These are phyloP conservation scores for Kwoniella dejecticola DNA, from an alignment of 768 basidiomycete genomes.

Conservation along the genomic window DNA sequence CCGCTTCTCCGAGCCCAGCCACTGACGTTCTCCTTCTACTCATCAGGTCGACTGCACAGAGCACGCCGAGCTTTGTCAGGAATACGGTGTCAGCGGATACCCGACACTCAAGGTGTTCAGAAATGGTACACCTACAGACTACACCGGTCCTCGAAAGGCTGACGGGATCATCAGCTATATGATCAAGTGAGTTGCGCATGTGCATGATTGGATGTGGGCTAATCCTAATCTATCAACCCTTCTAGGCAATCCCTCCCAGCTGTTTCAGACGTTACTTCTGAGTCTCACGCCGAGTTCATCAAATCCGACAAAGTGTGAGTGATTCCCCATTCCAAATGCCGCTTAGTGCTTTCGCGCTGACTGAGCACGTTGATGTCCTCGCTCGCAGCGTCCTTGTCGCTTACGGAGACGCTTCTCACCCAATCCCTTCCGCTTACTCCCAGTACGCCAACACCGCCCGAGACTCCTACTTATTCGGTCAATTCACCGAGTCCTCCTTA, in stretches of 20 bases:
- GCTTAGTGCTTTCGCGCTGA: too few species aligned
- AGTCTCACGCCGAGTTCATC: conserved; percentile 81
- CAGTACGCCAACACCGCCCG: conserved; percentile 81
- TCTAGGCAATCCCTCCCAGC: conserved; percentile 90
- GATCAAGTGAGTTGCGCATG: conserved; percentile 71
- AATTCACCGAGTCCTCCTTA: conserved; percentile 66
- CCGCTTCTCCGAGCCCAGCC: background rate
- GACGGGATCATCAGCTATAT: conserved; percentile 97
- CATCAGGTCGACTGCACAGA: conserved; percentile 85
- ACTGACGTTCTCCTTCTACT: background rate
- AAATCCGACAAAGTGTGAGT: conserved; percentile 74
- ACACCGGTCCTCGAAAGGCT: conserved; percentile 84
- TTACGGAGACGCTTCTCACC: conserved; percentile 74
- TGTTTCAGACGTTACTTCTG: conserved; percentile 75
- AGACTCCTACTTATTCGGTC: conserved; percentile 90
- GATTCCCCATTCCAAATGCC: background rate
- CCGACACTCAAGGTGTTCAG: conserved; percentile 92
- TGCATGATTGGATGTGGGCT: background rate
- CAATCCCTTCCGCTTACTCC: conserved; percentile 74
- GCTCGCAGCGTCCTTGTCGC: conserved; percentile 69
- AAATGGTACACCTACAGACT: conserved; percentile 76
- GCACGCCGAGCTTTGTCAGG: conserved; percentile 84
- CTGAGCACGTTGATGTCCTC: too few species aligned
- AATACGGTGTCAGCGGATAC: conserved; percentile 87
- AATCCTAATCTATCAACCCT: conserved; percentile 23